These are phyloP conservation scores for Flaveria brownii DNA, from an alignment of 129 eudicot genomes.

Conservation along the genomic window DNA sequence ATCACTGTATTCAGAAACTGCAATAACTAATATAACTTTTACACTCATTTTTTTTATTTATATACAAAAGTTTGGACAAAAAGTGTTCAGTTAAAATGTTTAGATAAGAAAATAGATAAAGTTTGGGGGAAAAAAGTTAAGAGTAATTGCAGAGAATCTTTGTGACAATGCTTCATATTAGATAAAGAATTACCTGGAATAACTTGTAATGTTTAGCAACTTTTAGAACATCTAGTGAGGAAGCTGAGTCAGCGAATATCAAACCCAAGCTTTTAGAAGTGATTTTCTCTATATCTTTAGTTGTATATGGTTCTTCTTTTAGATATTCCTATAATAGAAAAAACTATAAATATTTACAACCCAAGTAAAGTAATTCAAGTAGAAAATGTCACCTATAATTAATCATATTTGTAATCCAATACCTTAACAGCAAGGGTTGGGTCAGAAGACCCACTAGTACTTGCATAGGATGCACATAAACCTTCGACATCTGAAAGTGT, in stretches of 20 bases:
- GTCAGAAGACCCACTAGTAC: conserved; percentile 73
- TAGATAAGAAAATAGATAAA: not conserved
- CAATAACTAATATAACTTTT: not conserved
- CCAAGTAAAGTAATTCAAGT: not conserved
- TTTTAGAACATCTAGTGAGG: conserved; percentile 72
- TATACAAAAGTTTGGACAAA: not conserved
- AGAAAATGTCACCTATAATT: not conserved
- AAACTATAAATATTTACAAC: not conserved
- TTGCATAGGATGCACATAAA: conserved; percentile 74
- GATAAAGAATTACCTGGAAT: conserved; percentile 43
- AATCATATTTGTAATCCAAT: conserved; percentile 11
- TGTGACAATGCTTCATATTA: not conserved
- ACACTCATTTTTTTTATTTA: not conserved
- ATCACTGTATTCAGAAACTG: not conserved
- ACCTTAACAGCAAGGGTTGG: conserved; percentile 93
- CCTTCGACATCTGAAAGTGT: conserved; percentile 96
- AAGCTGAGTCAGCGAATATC: conserved; percentile 60
- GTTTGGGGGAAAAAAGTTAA: not conserved
- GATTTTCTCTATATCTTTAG: conserved; percentile 67
- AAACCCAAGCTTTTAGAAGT: conserved; percentile 50
- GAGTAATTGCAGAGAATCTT: not conserved
- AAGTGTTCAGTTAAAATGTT: not conserved
- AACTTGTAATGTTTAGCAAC: conserved; percentile 73
- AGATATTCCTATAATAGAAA: conserved; percentile 42
- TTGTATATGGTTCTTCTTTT: conserved; percentile 70